These are phyloP conservation scores for Malus hybrid DNA, from an alignment of 331 rosid genomes.

Conservation along the genomic window DNA sequence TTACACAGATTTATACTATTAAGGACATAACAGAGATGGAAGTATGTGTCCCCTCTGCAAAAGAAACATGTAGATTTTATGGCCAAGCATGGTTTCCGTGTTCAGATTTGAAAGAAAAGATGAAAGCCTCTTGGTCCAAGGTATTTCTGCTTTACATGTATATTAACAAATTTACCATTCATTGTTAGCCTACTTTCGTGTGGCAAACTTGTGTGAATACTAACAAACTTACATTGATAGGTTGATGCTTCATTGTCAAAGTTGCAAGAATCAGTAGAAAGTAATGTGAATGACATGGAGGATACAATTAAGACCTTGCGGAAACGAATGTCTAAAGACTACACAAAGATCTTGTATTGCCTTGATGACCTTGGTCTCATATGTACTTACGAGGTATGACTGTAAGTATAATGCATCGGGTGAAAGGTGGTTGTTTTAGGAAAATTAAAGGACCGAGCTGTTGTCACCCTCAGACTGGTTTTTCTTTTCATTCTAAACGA, in stretches of 20 bases:
- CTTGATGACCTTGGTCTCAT: slow-evolving; percentile 76
- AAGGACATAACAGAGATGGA: slow-evolving; percentile 67
- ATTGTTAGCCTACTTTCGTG: background rate
- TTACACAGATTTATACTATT: slow-evolving; percentile 53
- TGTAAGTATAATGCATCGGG: background rate
- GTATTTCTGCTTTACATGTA: slow-evolving; percentile 26
- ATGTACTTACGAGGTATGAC: slow-evolving; percentile 82
- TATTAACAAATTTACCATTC: background rate
- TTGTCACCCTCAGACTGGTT: background rate
- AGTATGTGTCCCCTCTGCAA: slow-evolving; percentile 46
- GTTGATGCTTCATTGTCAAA: slow-evolving; percentile 37
- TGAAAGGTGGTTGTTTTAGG: background rate
- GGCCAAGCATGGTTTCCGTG: slow-evolving; percentile 33
- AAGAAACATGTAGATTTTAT: slow-evolving; percentile 55
- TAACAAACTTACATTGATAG: slow-evolving; percentile 38
- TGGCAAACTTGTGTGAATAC: slow-evolving; percentile 7
- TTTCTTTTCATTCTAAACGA: background rate
- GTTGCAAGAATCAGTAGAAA: slow-evolving; percentile 30
- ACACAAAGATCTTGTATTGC: slow-evolving; percentile 54
- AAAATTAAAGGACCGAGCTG: background rate
- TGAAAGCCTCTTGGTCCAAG: slow-evolving; percentile 64
- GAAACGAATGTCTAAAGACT: slow-evolving; percentile 50
- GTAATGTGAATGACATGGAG: slow-evolving; percentile 36
- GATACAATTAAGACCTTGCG: slow-evolving; percentile 40
- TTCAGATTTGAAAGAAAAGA: slow-evolving; percentile 51